Evolutionary conservation across 2,329 filamentous ascomycete genomes (phyloP).

Genomic region (Sarocladiaceae sp.): DNA sequence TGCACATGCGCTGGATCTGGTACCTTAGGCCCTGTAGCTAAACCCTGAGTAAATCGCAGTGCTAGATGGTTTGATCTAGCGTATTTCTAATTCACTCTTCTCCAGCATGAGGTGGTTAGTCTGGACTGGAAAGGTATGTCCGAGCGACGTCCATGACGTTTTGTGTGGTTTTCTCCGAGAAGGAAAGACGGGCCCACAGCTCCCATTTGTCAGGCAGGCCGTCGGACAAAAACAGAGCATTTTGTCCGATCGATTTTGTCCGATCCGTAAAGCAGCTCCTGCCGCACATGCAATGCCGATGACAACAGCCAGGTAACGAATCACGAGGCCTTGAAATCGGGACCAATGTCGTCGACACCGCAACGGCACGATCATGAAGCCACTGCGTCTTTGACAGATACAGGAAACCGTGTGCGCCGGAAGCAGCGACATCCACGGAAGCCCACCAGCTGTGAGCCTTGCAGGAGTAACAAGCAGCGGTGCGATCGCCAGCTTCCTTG

Average conservation of each 20-base stretch:
- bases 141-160: not conserved
- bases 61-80: not conserved
- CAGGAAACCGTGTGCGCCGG: not conserved
- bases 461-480: conserved; percentile 14
- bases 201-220: no score
- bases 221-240: no score
- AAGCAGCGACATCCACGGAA: conserved; percentile 9
- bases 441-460: conserved; percentile 14
- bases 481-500: conserved; percentile 16
- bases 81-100: not conserved
- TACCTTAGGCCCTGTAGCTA: no score
- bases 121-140: not conserved
- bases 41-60: not conserved
- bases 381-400: not conserved
- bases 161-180: not conserved
- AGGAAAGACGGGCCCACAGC: no score
- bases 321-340: no score
- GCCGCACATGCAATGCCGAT: no score
- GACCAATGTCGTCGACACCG: no score
- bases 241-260: no score
- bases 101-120: not conserved
- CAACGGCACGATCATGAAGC: no score
- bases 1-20: no score
- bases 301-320: no score
- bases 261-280: no score